A percentile compares a stretch with the other conserved stretches of the same genome.
Conservation (phyloP, 176 grass and related monocot species). For the Avena sativa region DNA sequence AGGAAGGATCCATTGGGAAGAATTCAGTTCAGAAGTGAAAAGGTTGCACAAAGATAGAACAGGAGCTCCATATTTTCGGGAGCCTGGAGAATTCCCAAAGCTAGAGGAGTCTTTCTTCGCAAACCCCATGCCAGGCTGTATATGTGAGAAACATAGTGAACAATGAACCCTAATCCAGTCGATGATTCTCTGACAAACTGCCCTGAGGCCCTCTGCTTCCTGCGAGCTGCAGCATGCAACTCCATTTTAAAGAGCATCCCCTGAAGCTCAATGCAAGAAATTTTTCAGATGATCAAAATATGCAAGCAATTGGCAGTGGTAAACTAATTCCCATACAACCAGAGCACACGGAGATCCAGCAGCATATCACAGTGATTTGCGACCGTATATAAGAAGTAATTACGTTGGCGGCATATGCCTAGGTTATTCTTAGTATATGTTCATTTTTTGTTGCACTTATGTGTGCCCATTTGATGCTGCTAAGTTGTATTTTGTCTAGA, state of each 20-base stretch:
- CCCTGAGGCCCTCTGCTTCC: neutral
- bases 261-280: neutral
- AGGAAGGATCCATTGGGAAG: constrained; percentile 78
- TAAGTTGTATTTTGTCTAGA: neutral
- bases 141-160: constrained; percentile 77
- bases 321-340: neutral
- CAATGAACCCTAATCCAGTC: constrained; percentile 41
- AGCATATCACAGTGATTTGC: neutral
- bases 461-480: neutral
- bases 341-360: neutral
- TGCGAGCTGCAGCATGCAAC: neutral
- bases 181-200: constrained; percentile 2
- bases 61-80: constrained; percentile 81
- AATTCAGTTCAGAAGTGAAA: constrained; percentile 86
- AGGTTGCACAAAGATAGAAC: constrained; percentile 67
- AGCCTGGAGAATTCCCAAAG: constrained; percentile 89
- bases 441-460: too few species aligned
- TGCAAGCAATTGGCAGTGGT: neutral
- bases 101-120: constrained; percentile 95
- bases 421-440: too few species aligned
- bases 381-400: too few species aligned
- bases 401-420: too few species aligned
- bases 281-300: neutral
- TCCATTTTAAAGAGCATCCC: neutral
- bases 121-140: constrained; percentile 89